Base-by-base conservation (phyloP, 2,329 filamentous ascomycete species). In the Cladophialophora chaetospira region DNA sequence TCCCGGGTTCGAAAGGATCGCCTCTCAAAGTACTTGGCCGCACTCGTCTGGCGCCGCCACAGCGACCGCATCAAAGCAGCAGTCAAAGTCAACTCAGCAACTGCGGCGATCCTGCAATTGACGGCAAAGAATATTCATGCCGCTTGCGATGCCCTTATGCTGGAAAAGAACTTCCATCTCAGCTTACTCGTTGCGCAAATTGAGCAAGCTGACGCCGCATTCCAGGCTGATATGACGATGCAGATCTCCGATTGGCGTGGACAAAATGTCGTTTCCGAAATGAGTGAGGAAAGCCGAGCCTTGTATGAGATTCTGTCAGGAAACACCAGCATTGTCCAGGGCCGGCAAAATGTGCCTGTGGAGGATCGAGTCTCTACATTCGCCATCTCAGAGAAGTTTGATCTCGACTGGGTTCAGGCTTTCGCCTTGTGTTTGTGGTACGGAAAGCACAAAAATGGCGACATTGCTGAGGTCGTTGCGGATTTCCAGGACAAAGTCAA, bases 361-460 rank as follows among this genome's bases (percentile, higher is more conserved):
- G 94, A 97, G 71, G 90, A 97, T 72, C 86, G 88, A 42, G 82
- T 88, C 35, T 82, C 86, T 11, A 87, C 87, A 0, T 96, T 99
- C 69, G 81, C 86, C 52, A 89, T 99, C 63, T 89, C 91, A 1
- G 82, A 88, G 66, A 86, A 87, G 44, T 99, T 97, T 70, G 85
- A 85, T 3, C 79, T 99, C 31, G 89, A 95, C 70, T 99, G 94
- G 94, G 87, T 90, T 71, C 92, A 96, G 69, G 87, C 92, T 0
- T 96, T 99, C 71, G 93, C 90, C 9, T 80, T 99, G 47, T 86
- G 92, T 40, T 79, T 99, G 1, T 97, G 91, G 89, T 99, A 96
- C 71, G 87, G 86, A 42, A 88, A 86, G 36, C 79, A 83, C 2
- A 77, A 82, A 29, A 79, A 85, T 10, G 88, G 91, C 42, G 81